phyloP scores from a whole-genome alignment of 2,329 filamentous ascomycete species.

The Fusarium verticillioides region DNA sequence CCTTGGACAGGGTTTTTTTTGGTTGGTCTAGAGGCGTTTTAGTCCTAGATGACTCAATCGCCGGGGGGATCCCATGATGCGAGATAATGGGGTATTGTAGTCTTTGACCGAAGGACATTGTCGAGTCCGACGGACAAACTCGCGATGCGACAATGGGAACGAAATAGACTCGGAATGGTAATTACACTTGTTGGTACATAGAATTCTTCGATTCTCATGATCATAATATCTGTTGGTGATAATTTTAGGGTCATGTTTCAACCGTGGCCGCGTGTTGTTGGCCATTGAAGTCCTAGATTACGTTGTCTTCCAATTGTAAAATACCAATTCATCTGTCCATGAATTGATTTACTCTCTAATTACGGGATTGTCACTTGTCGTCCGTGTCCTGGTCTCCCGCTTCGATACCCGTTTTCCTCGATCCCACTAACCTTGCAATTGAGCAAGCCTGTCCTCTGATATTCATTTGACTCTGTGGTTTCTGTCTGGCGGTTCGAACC shows the following conservation, averaged over 20 bases:
- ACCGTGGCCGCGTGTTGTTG: slow-evolving; percentile 31
- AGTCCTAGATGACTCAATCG: slow-evolving; percentile 43
- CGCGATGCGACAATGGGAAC: not conserved
- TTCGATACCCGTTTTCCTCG: slow-evolving; percentile 29
- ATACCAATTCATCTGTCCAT: not conserved
- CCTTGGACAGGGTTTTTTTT: slow-evolving; percentile 27
- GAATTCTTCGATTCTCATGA: not conserved
- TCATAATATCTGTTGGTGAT: not conserved
- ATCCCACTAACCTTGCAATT: slow-evolving; percentile 1
- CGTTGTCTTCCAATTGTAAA: not conserved
- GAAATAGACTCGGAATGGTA: not conserved
- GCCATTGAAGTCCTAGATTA: slow-evolving; percentile 34
- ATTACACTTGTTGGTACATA: not conserved
- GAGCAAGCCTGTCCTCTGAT: not conserved
- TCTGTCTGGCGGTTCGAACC: not conserved
- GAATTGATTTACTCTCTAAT: not conserved
- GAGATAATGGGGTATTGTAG: slow-evolving; percentile 9
- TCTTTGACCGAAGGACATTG: not conserved
- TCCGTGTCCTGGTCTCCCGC: slow-evolving; percentile 21
- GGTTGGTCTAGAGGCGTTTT: not conserved
- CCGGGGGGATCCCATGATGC: slow-evolving; percentile 42
- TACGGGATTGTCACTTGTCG: slow-evolving; percentile 14
- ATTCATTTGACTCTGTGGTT: not conserved
- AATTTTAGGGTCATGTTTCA: slow-evolving; percentile 34
- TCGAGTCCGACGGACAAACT: not conserved